Conservation (phyloP, 331 rosid species). For the Telfairia occidentalis region DNA sequence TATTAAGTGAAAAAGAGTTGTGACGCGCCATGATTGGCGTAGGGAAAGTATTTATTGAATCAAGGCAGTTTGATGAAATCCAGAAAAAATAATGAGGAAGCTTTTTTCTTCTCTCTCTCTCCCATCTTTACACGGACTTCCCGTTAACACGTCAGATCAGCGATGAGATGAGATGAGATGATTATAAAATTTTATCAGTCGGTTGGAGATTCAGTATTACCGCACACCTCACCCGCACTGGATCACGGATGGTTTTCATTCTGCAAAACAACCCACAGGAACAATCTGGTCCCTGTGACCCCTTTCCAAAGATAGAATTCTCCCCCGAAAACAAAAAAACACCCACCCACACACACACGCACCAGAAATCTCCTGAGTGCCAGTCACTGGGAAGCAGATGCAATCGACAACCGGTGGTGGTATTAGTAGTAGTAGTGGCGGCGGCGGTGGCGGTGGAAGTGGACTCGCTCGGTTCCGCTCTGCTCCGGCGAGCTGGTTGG, state of each 20-base stretch:
- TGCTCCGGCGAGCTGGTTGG: constrained; percentile 75
- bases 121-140: neutral
- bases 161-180: too few relatives aligned
- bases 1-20: too few relatives aligned
- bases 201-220: neutral
- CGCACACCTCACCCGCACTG: neutral
- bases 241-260: neutral
- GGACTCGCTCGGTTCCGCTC: constrained; percentile 52
- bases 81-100: neutral
- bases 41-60: neutral
- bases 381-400: constrained; percentile 30
- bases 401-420: constrained; percentile 41
- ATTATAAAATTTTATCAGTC: too few relatives aligned
- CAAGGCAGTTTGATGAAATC: neutral
- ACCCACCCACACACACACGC: neutral
- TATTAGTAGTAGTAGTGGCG: constrained; percentile 18
- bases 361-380: neutral
- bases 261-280: neutral
- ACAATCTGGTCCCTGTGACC: neutral
- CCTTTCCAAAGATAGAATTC: constrained; percentile 5
- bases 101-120: neutral
- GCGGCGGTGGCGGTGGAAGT: constrained; percentile 21
- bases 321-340: neutral
- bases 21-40: neutral
- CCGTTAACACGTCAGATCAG: neutral